Conservation (phyloP, 345 rosid species). For the Citrus reticulata region DNA sequence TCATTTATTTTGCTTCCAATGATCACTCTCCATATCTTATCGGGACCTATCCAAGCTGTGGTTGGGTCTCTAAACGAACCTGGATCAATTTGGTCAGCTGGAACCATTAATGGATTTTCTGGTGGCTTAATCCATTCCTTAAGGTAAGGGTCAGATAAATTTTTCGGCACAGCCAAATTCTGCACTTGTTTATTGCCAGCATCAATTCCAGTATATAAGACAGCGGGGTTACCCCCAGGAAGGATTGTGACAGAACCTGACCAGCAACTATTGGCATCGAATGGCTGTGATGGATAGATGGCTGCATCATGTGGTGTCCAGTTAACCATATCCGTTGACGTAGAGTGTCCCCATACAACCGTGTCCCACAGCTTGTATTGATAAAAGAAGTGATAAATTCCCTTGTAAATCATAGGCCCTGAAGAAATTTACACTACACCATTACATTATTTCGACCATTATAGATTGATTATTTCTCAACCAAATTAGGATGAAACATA, state of each 20-base stretch:
- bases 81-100: conserved; percentile 28
- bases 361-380: conserved; percentile 69
- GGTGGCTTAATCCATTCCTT: conserved; percentile 46
- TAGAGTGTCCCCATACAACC: conserved; percentile 75
- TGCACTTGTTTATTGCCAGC: conserved; percentile 36
- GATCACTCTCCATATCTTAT: conserved; percentile 51
- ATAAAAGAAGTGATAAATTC: conserved; percentile 70
- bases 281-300: conserved; percentile 40
- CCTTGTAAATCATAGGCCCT: conserved; percentile 71
- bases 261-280: conserved; percentile 46
- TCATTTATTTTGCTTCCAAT: conserved; percentile 40
- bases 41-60: conserved; percentile 64
- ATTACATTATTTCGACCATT: neutral
- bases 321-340: conserved; percentile 61
- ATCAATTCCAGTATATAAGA: conserved; percentile 72
- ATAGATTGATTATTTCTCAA: too few relatives aligned
- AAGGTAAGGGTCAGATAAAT: conserved; percentile 54
- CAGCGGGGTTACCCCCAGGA: neutral
- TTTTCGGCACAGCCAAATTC: conserved; percentile 49
- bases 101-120: conserved; percentile 51
- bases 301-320: conserved; percentile 59
- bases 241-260: too few relatives aligned
- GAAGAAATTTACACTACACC: neutral
- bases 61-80: conserved; percentile 63
- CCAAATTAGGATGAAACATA: too few relatives aligned